Evolutionary conservation across 768 basidiomycete species (phyloP), one percentile per base, ranked within the genome.

Genomic region (Termitomyces sp.): DNA sequence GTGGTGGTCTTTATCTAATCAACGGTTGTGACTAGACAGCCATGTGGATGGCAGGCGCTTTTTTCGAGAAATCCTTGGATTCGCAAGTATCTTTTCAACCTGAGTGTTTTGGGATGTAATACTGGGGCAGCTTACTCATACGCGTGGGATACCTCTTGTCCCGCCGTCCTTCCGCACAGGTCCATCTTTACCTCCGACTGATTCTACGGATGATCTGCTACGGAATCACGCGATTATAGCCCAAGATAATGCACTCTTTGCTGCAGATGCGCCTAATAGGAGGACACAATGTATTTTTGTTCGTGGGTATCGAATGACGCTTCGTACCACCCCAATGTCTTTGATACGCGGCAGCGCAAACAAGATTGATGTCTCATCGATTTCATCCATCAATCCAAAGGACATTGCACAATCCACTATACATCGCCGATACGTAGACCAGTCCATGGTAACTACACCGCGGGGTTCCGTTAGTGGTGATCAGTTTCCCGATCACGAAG

Each of bases 1-100:
- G 60, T 41, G 66, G 62, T 43, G 27, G 62, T 25, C 47, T 66
- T 17, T 66, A 59, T 54, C 60, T 66, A 21, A 41, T 67, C 6
- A 65, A 65, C 10, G 63, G 63, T 12, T 57, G 34, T 34, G 66
- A 66, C 44, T 66, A 67, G 53, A 51, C 61, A 12, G 16, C 21
- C 10, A 52, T 59, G 4, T 64, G 65, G 63, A 60, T 57, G 52
- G 55, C 61, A 4, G 60, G 60, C 10, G 49, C 60, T 11, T 62
- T 61, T 41, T 48, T 59, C 21, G 48, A 60, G 25, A 56, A 44
- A 27, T 60, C 57, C 32, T 54, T 47, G 12, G 52, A 57, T 34
- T 44, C 51, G 1, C 44, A 44, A 21, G 40, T 53, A 17, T 60
- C 57, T 14, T n/a, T 48, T 61, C 51, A 57, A 53, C 32, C 14